Evolutionary conservation across 306 rosid genomes (phyloP).

Genomic region (Alnus glutinosa): DNA sequence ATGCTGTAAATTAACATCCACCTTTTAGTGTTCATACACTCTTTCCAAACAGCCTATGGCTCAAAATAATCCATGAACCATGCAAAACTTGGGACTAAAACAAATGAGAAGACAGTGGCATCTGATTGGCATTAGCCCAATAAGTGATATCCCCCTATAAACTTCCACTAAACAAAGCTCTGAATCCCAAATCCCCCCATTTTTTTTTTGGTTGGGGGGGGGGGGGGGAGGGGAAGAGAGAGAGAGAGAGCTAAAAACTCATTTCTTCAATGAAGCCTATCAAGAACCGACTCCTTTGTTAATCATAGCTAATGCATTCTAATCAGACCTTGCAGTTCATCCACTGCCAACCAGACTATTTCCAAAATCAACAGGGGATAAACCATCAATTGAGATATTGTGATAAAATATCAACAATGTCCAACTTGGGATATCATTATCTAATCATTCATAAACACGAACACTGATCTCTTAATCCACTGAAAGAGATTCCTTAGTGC

Average conservation of each 20-base stretch:
- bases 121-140: neutral
- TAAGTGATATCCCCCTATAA: neutral
- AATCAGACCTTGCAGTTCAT: slow-evolving; percentile 14
- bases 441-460: neutral
- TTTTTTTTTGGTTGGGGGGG: too few species aligned
- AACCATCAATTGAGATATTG: slow-evolving; percentile 11
- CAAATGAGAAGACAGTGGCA: neutral
- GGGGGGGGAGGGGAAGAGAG: too few species aligned
- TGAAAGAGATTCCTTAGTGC: neutral
- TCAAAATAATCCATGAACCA: neutral
- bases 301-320: neutral
- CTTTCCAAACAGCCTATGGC: neutral
- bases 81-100: neutral
- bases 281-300: neutral
- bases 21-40: neutral
- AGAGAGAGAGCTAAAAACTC: too few species aligned
- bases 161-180: neutral
- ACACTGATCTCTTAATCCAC: slow-evolving; percentile 10
- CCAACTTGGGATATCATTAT: slow-evolving; percentile 20
- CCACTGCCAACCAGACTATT: slow-evolving; percentile 10
- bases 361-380: slow-evolving; percentile 3
- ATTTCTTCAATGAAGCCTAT: too few species aligned
- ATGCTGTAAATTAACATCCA: neutral
- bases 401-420: slow-evolving; percentile 17
- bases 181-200: neutral